Evolutionary conservation across 129 eudicot species (phyloP).

Genomic region (Apium graveolens): DNA sequence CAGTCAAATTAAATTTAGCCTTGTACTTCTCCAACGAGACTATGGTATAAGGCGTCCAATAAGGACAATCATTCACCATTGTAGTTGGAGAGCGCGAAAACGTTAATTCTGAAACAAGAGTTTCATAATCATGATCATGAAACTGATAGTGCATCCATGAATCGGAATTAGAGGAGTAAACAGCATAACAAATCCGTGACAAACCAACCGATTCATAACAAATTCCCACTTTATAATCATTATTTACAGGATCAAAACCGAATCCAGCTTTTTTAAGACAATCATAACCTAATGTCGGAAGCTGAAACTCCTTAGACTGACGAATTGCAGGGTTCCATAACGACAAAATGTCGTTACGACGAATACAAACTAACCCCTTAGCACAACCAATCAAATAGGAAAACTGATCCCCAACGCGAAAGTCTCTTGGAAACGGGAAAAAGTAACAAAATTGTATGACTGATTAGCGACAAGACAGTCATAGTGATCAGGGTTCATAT

Average conservation of each 20-base stretch:
- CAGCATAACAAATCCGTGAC: background rate
- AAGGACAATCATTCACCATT: background rate
- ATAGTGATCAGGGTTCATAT: too few species aligned
- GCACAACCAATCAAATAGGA: background rate
- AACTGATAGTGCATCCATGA: too few species aligned
- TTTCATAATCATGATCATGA: too few species aligned
- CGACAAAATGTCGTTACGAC: too few species aligned
- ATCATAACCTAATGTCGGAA: background rate
- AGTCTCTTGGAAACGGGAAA: background rate
- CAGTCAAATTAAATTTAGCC: too few species aligned
- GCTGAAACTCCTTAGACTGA: background rate
- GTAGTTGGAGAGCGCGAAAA: background rate
- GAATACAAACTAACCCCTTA: background rate
- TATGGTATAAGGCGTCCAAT: too few species aligned
- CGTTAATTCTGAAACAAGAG: too few species aligned
- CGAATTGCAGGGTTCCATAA: background rate
- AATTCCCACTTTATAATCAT: background rate
- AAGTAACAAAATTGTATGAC: too few species aligned
- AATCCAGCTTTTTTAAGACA: background rate
- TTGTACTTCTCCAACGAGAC: too few species aligned
- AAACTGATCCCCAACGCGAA: too few species aligned
- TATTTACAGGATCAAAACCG: background rate
- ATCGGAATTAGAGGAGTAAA: background rate
- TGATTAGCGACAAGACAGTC: too few species aligned
- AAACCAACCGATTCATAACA: too few species aligned